phyloP scores from a whole-genome alignment of 2,329 filamentous ascomycete genomes.

The Elsinoe batatas region DNA sequence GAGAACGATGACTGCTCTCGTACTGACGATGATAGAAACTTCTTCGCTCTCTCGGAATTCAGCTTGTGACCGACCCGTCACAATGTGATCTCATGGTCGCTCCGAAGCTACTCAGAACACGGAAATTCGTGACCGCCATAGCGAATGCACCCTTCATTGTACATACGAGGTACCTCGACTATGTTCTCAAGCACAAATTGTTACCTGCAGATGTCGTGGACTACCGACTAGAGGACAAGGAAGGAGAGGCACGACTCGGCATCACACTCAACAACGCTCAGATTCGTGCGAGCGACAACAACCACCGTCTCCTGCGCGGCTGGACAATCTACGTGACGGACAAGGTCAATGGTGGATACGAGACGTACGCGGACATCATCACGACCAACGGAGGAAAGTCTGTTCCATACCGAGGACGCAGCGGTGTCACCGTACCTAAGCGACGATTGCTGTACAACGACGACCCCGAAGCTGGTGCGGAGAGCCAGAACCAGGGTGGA shows the following conservation, averaged over 20 bases:
- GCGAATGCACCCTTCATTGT: slow-evolving; percentile 72
- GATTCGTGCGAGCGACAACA: slow-evolving; percentile 62
- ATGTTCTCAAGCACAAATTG: slow-evolving; percentile 59
- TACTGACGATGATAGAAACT: slow-evolving; percentile 49
- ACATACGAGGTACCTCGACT: slow-evolving; percentile 66
- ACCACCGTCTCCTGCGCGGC: slow-evolving; percentile 62
- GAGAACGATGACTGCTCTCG: background rate
- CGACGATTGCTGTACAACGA: slow-evolving; percentile 43
- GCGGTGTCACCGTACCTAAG: slow-evolving; percentile 47
- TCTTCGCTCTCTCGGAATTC: slow-evolving; percentile 73
- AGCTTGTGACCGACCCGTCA: slow-evolving; percentile 65
- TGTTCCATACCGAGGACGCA: slow-evolving; percentile 58
- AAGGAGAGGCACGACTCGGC: slow-evolving; percentile 60
- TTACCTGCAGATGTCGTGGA: slow-evolving; percentile 51
- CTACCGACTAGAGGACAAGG: slow-evolving; percentile 60
- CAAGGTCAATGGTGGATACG: slow-evolving; percentile 67
- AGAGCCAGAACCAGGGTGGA: slow-evolving; percentile 40
- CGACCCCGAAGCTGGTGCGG: slow-evolving; percentile 49
- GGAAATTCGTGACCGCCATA: slow-evolving; percentile 85
- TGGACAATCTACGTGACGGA: slow-evolving; percentile 79
- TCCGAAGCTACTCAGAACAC: slow-evolving; percentile 75
- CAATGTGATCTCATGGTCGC: slow-evolving; percentile 80
- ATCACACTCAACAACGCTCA: slow-evolving; percentile 61
- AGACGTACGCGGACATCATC: slow-evolving; percentile 78
- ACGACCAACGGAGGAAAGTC: slow-evolving; percentile 82